Conservation (phyloP, 177 flowering plant genomes). For the Vitis hybrid region DNA sequence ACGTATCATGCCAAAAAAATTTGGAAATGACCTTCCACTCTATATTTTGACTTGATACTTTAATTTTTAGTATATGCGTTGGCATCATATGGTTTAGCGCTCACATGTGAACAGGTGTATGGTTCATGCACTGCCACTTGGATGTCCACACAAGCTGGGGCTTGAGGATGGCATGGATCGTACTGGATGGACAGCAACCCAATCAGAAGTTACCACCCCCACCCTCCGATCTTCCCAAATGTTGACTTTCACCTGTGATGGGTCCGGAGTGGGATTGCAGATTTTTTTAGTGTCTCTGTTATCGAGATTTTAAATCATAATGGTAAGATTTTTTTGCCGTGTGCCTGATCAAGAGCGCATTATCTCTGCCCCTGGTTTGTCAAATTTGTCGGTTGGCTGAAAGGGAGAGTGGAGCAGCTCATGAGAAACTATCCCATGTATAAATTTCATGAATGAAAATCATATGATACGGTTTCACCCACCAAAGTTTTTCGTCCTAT, state of each 20-base stretch:
- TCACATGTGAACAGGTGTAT: slow-evolving; percentile 38
- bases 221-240: slow-evolving; percentile 64
- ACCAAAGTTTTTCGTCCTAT: neutral
- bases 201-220: slow-evolving; percentile 57
- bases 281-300: neutral
- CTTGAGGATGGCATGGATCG: slow-evolving; percentile 56
- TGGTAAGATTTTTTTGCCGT: neutral
- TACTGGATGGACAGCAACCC: slow-evolving; percentile 45
- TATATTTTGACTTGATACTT: too few relatives aligned
- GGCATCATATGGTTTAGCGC: too few relatives aligned
- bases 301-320: neutral
- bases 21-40: too few relatives aligned
- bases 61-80: too few relatives aligned
- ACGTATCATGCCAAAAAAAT: too few relatives aligned
- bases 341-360: neutral
- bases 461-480: too few relatives aligned
- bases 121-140: slow-evolving; percentile 59
- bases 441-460: too few relatives aligned
- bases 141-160: slow-evolving; percentile 71
- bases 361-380: neutral
- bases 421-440: too few relatives aligned
- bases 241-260: slow-evolving; percentile 26
- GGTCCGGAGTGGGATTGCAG: neutral
- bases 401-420: neutral
- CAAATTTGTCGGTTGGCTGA: neutral